Conservation (phyloP, 176 grass and related monocot genomes). For the Secale cereale region DNA sequence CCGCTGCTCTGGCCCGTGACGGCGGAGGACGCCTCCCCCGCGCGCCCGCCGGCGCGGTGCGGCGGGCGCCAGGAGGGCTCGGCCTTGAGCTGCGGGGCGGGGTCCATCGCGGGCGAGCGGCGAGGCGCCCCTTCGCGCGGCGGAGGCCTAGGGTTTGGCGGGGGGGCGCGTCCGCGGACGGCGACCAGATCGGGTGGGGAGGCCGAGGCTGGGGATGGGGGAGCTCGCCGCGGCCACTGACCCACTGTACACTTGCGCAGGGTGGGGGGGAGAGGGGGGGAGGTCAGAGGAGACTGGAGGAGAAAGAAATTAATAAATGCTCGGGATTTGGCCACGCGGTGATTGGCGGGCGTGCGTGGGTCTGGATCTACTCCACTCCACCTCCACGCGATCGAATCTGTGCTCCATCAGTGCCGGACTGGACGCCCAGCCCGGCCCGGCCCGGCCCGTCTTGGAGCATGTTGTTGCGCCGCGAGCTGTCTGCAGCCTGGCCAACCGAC, state of each 20-base stretch:
- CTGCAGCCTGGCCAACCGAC: no score
- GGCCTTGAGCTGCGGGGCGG: slow-evolving; percentile 12
- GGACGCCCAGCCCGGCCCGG: no score
- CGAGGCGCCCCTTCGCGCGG: not conserved
- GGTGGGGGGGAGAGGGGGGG: not conserved
- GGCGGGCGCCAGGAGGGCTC: slow-evolving; percentile 46
- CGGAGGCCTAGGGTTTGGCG: slow-evolving; percentile 34
- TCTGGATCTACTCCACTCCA: not conserved
- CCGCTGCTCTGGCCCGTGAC: slow-evolving; percentile 67
- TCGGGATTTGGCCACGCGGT: slow-evolving; percentile 48
- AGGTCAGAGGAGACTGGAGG: slow-evolving; percentile 18
- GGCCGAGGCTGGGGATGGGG: slow-evolving; percentile 18
- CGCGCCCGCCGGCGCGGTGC: slow-evolving; percentile 17
- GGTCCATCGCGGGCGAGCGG: slow-evolving; percentile 8
- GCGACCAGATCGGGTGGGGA: slow-evolving; percentile 50
- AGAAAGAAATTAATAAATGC: slow-evolving; percentile 2
- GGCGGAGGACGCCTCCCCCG: slow-evolving; percentile 43
- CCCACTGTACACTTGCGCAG: slow-evolving; percentile 26
- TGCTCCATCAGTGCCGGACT: not conserved
- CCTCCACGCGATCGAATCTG: slow-evolving; percentile 11
- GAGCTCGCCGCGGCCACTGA: slow-evolving; percentile 36
- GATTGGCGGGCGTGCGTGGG: slow-evolving; percentile 29
- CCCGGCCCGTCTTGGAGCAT: no score
- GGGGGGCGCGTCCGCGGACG: not conserved
- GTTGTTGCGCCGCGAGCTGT: no score